A percentile compares a stretch with the other conserved stretches of the same genome.
Evolutionary conservation across 1,139 yeast genomes (phyloP).

Genomic region (Pichia sp.): DNA sequence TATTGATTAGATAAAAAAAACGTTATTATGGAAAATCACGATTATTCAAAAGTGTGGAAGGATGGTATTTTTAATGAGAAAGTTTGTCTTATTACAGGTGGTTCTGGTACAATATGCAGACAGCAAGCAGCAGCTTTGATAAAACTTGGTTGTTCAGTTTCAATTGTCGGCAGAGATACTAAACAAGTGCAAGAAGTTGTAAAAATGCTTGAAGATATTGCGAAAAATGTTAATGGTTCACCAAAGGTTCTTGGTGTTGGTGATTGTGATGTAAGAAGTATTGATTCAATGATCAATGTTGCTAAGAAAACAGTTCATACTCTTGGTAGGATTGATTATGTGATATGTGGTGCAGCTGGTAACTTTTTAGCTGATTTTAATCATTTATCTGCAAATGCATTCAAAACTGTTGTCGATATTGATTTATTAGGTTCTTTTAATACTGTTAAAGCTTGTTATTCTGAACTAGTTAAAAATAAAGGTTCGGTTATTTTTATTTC

Average conservation of each 20-base stretch:
- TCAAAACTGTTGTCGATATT: constrained; percentile 76
- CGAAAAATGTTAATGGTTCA: too few relatives aligned
- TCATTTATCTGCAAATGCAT: constrained; percentile 75
- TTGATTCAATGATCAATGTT: constrained; percentile 51
- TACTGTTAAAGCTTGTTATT: constrained; percentile 74
- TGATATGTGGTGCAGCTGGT: constrained; percentile 95
- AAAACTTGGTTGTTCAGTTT: constrained; percentile 77
- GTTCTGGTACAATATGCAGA: constrained; percentile 88
- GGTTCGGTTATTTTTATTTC: constrained; percentile 74
- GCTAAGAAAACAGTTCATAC: constrained; percentile 56
- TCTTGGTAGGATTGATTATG: constrained; percentile 73
- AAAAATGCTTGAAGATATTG: constrained; percentile 48
- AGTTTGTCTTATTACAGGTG: constrained; percentile 89
- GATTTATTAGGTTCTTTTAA: constrained; percentile 84
- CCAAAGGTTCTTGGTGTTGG: constrained; percentile 66
- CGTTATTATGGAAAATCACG: constrained; percentile 16
- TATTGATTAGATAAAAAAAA: too few relatives aligned
- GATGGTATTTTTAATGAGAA: constrained; percentile 69
- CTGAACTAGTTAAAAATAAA: constrained; percentile 54
- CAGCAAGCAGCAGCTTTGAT: constrained; percentile 83
- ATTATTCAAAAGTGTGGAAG: constrained; percentile 31
- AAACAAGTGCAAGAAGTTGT: constrained; percentile 64
- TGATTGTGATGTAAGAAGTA: constrained; percentile 69
- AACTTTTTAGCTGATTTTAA: constrained; percentile 79
- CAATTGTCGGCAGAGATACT: constrained; percentile 71